Base-by-base conservation (phyloP, 176 grass and related monocot species). In the Bothriochloa decipiens region DNA sequence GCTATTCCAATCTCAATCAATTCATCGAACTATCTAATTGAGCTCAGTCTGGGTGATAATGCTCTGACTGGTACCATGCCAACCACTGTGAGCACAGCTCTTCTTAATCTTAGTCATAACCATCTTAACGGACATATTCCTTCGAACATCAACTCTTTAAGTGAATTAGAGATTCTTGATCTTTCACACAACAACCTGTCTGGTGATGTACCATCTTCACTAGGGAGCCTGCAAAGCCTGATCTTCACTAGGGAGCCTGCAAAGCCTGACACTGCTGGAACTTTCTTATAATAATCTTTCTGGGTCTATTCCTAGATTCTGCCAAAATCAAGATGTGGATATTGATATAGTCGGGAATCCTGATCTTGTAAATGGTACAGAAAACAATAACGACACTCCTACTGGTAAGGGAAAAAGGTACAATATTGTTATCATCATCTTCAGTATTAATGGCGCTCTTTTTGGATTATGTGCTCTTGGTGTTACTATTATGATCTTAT, bases 131-230 rank as follows among this genome's bases (percentile, higher is more conserved):
- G 92, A 0, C 9, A 7, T 55, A 87, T 98, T 84, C 91, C 89
- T 57, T 77, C 76, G 17, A 58, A 29, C 57, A 39, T 95, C 10
- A 25, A 2, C 4, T 20, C 0, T 1, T 70, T 89, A 4, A 0
- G 0, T 17, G 27, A 72, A 2, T 68, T 95, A 46, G 89, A 95
- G 77, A 41, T 92, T 39, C 89, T 98, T 89, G 93, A 98, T 90
- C 93, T 98, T 78, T 98, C 96, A 27, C 23, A 92, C 87, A 98
- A 98, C 22, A 8, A 79, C 15, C 75, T 98, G 36, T 93, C 42
- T 53, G 93, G 91, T 49, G 4, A 36, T 1, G 53, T 95, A 0
- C 92, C 96, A 4, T 20, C 40, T 36, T 88, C n/a, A n/a, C n/a
- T n/a, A n/a, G n/a, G n/a, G n/a, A n/a, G n/a, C n/a, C n/a, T n/a